phyloP scores from a whole-genome alignment of 345 rosid species.

The Moringa oleifera region DNA sequence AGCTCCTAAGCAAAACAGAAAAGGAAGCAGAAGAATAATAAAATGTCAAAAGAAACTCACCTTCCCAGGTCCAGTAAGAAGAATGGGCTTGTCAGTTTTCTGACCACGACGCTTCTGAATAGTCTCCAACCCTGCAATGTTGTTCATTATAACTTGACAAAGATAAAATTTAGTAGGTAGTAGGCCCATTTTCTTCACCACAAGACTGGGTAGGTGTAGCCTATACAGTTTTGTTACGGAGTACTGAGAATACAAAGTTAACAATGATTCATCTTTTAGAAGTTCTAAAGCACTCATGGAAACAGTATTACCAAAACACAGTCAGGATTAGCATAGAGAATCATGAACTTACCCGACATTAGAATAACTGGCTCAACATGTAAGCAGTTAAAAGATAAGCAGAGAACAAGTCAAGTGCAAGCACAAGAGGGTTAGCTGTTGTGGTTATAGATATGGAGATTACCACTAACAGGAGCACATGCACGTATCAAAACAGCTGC shows the following conservation, averaged over 20 bases:
- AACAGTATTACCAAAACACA: too few relatives aligned
- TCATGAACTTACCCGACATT: not conserved
- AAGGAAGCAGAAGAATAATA: not conserved
- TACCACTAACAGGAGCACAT: constrained; percentile 85
- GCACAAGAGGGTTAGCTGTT: not conserved
- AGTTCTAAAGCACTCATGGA: too few relatives aligned
- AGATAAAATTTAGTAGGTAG: too few relatives aligned
- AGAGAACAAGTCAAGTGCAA: not conserved
- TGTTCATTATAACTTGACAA: too few relatives aligned
- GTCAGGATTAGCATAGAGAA: too few relatives aligned
- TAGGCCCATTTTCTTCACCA: too few relatives aligned
- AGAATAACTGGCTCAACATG: not conserved
- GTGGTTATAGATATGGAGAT: constrained; percentile 2
- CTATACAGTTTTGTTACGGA: too few relatives aligned
- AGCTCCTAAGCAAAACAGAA: not conserved
- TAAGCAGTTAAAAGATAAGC: not conserved
- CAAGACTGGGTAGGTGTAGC: too few relatives aligned
- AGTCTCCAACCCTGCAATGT: constrained; percentile 69
- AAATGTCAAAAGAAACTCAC: constrained; percentile 31
- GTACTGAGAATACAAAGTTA: too few relatives aligned
- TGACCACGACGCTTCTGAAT: constrained; percentile 83
- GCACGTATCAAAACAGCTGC: constrained; percentile 85
- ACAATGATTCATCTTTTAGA: too few relatives aligned
- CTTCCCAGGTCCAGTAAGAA: constrained; percentile 93
- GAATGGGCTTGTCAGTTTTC: constrained; percentile 68